These are phyloP conservation scores for Trichoderma sp. DNA, from an alignment of 2,329 filamentous ascomycete species.

Conservation along the genomic window DNA sequence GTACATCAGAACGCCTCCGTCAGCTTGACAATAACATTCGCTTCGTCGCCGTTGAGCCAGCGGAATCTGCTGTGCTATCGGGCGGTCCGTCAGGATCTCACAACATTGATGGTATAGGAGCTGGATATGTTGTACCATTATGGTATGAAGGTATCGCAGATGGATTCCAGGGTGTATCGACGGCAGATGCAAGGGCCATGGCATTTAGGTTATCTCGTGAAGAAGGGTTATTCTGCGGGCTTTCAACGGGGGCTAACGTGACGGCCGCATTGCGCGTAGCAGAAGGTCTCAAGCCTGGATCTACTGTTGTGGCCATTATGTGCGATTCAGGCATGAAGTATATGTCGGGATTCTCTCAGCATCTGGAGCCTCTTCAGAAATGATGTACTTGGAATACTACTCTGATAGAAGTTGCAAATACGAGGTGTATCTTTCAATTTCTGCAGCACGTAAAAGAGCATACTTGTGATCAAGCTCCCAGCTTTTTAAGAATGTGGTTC, in stretches of 20 bases:
- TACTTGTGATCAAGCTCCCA: not conserved
- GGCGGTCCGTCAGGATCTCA: constrained; percentile 9
- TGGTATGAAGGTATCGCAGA: constrained; percentile 11
- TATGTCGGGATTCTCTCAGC: not conserved
- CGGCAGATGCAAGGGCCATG: constrained; percentile 1
- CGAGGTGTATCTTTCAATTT: not conserved
- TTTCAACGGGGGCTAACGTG: constrained; percentile 3
- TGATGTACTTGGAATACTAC: not conserved
- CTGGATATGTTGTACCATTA: constrained; percentile 8
- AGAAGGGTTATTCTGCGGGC: constrained; percentile 13
- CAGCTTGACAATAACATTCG: not conserved
- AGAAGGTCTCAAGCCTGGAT: not conserved
- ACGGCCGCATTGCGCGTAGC: constrained; percentile 8
- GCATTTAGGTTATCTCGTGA: not conserved
- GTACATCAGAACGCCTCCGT: constrained; percentile 13
- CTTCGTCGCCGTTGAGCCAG: constrained; percentile 5
- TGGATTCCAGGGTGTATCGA: constrained; percentile 1
- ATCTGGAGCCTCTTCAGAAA: not conserved
- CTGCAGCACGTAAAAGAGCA: not conserved
- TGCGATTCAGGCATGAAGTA: constrained; percentile 17
- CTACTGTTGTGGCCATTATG: constrained; percentile 13
- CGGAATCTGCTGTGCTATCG: constrained; percentile 5
- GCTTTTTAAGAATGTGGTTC: no score
- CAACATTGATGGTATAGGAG: constrained; percentile 9
- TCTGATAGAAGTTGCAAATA: not conserved